Percentiles rank a stretch among this genome's conserved stretches.
Evolutionary conservation across 768 basidiomycete genomes (phyloP).

Genomic region (Kwoniella europaea): DNA sequence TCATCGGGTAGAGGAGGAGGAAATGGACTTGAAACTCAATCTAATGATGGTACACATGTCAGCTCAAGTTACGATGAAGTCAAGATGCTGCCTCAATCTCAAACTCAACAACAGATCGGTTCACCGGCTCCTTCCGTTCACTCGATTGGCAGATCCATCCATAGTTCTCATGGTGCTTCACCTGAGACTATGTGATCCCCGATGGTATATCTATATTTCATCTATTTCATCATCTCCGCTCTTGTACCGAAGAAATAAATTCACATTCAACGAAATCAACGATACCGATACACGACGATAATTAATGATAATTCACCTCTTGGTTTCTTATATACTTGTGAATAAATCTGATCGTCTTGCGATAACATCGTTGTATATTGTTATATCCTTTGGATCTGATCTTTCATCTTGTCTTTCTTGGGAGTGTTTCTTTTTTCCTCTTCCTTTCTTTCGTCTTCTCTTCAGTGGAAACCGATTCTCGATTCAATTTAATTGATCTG

Average conservation of each 20-base stretch:
- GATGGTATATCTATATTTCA: neutral
- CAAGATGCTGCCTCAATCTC: conserved; percentile 2
- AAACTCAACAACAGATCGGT: neutral
- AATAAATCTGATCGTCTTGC: neutral
- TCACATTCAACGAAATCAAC: neutral
- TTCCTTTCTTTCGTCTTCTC: too few species aligned
- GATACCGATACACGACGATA: neutral
- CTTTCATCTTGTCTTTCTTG: too few species aligned
- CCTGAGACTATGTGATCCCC: conserved; percentile 13
- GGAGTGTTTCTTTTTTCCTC: too few species aligned
- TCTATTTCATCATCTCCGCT: neutral
- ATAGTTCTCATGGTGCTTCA: conserved; percentile 24
- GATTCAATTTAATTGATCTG: too few species aligned
- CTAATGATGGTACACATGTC: conserved; percentile 27
- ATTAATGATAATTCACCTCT: neutral
- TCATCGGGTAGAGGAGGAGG: conserved; percentile 9
- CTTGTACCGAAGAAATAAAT: neutral
- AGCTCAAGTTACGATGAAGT: conserved; percentile 23
- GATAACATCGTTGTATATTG: too few species aligned
- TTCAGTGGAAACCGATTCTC: too few species aligned
- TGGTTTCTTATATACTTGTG: neutral
- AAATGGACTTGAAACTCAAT: conserved; percentile 17
- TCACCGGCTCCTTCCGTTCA: conserved; percentile 20
- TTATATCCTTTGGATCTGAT: too few species aligned
- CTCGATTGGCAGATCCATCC: conserved; percentile 20